Evolutionary conservation across 1,284 basidiomycete genomes (phyloP), one percentile per base, ranked within the genome.

Genomic region (Ustilago shanxiensis): DNA sequence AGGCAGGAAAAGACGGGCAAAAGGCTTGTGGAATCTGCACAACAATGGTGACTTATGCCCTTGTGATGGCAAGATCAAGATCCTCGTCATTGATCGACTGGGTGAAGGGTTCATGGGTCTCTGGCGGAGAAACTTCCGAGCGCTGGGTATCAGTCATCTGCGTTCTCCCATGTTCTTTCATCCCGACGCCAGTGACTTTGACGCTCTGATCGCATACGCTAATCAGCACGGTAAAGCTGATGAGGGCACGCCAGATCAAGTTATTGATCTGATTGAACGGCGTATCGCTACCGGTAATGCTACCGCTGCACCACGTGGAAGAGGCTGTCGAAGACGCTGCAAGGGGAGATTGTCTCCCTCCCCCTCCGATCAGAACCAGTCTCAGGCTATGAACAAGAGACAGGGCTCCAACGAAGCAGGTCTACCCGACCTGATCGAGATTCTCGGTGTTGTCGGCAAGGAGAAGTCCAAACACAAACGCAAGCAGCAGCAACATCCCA

Each of bases 101-200:
- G 83, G 80, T 5, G 71, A 81, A 29, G 79, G 76, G 2, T 84
- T 82, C 64, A 35, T 83, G 49, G 79, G 72, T 2, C 54, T 76
- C 2, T 84, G 80, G 80, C 57, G 77, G 45, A 29, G 71, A 18
- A 69, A 77, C 37, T 83, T 84, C 28, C 24, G 28, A 4, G 77
- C 77, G 18, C 58, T 74, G n/a, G 63, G 77, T 13, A 83, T 84
- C 53, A 71, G 65, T 26, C 73, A 86, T 66, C 70, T 88, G 18
- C 79, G 87, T 7, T 84, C 81, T 24, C 87, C 87, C 3, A 85
- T 88, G 83, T 85, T 87, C 62, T 88, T 87, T 57, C 87, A 88
- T 64, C 72, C 79, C 8, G 77, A 79, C 33, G 86, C 87, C 0
- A 76, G 84, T 7, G 86, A 87, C 44, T 79, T 82, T 20, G 86